A percentile compares a stretch with the other conserved stretches of the same genome.
Evolutionary conservation across 768 basidiomycete genomes (phyloP).

Genomic region (Calvatia gigantea): DNA sequence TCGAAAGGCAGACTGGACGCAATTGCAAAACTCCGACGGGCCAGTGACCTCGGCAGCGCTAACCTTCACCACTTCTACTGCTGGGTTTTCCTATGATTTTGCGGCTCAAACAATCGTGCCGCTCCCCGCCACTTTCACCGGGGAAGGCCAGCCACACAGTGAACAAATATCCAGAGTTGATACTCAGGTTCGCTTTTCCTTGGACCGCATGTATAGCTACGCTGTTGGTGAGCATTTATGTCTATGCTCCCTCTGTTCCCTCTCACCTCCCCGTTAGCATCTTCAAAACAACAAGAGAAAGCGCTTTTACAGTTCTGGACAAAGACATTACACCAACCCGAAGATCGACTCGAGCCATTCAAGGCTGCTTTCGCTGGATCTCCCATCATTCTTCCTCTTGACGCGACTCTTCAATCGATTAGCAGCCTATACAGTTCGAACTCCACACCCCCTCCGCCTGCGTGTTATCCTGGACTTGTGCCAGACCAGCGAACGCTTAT

Average conservation of each 20-base stretch:
- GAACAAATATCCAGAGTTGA: slow-evolving; percentile 44
- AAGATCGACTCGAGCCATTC: slow-evolving; percentile 42
- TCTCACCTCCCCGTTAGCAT: slow-evolving; percentile 37
- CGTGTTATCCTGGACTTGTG: slow-evolving; percentile 56
- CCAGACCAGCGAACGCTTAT: slow-evolving; percentile 36
- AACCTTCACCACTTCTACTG: slow-evolving; percentile 36
- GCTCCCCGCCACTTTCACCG: slow-evolving; percentile 40
- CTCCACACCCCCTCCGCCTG: slow-evolving; percentile 55
- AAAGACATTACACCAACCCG: slow-evolving; percentile 42
- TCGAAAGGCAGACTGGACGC: slow-evolving; percentile 43
- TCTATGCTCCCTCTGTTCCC: background rate
- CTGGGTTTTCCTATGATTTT: slow-evolving; percentile 60
- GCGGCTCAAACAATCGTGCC: slow-evolving; percentile 48
- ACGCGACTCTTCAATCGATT: slow-evolving; percentile 41
- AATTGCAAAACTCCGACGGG: slow-evolving; percentile 35
- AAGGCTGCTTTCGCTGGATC: slow-evolving; percentile 41
- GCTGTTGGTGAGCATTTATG: slow-evolving; percentile 45
- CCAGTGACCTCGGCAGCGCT: slow-evolving; percentile 29
- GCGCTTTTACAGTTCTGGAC: slow-evolving; percentile 56
- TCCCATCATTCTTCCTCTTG: slow-evolving; percentile 55
- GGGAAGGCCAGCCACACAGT: slow-evolving; percentile 41
- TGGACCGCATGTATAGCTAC: slow-evolving; percentile 60
- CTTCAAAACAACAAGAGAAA: slow-evolving; percentile 46
- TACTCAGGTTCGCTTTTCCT: slow-evolving; percentile 28
- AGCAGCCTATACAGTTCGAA: slow-evolving; percentile 39